Evolutionary conservation across 2,329 filamentous ascomycete genomes (phyloP).

Genomic region (Metarhizium sp.): DNA sequence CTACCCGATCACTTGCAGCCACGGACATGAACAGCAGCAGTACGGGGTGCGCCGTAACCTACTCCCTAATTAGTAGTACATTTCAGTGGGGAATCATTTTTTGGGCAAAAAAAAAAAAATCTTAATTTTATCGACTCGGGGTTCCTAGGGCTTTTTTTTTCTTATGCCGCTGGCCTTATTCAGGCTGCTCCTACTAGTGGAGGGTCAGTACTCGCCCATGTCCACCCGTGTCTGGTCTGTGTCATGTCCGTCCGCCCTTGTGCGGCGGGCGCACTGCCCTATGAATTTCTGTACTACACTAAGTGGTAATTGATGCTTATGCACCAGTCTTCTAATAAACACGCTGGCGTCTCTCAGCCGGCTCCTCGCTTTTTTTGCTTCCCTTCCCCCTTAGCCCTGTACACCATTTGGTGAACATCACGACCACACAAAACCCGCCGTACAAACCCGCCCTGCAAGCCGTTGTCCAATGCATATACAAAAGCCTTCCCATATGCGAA

Average conservation of each 20-base stretch:
- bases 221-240: neutral
- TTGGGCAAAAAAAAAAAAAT: too few species aligned
- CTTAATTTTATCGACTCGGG: too few species aligned
- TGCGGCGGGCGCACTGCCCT: neutral
- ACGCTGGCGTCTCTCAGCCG: neutral
- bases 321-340: neutral
- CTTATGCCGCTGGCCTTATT: too few species aligned
- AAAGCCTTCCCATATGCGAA: slow-evolving; percentile 31
- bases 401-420: slow-evolving; percentile 10
- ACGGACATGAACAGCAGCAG: too few species aligned
- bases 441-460: slow-evolving; percentile 9
- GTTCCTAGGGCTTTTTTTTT: too few species aligned
- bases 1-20: neutral
- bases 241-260: neutral
- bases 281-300: too few species aligned
- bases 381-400: slow-evolving; percentile 1
- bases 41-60: too few species aligned
- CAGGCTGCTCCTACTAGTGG: neutral
- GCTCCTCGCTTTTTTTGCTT: neutral
- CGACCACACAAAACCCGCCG: slow-evolving; percentile 1
- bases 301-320: neutral
- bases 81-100: too few species aligned
- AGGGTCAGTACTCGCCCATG: neutral
- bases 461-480: slow-evolving; percentile 47
- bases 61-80: too few species aligned